Evolutionary conservation across 352 stramenopile species (phyloP).

Genomic region (Discostella stelligera): DNA sequence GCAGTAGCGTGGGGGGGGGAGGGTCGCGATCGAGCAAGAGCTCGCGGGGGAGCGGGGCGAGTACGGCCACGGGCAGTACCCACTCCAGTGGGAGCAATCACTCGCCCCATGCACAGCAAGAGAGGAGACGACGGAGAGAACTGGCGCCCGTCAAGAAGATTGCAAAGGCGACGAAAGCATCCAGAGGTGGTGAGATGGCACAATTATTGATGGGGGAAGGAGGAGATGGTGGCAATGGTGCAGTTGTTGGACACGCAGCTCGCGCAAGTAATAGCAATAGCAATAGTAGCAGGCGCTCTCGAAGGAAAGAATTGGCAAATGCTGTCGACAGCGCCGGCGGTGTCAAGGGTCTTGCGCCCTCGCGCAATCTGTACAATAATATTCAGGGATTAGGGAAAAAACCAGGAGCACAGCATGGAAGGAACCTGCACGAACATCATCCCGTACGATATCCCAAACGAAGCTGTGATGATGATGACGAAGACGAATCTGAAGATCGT

Average conservation of each 20-base stretch:
- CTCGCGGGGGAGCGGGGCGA: background rate
- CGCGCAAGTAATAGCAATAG: too few species aligned
- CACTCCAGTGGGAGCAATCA: background rate
- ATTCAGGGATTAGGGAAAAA: background rate
- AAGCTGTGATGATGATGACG: background rate
- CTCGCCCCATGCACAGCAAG: background rate
- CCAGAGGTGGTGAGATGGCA: background rate
- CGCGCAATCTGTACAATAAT: constrained; percentile 2
- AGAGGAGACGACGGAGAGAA: constrained; percentile 1
- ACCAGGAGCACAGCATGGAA: background rate
- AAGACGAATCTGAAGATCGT: background rate
- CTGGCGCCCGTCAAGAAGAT: background rate
- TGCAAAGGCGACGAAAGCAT: background rate
- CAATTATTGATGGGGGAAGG: background rate
- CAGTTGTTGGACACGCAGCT: too few species aligned
- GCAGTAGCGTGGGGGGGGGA: too few species aligned
- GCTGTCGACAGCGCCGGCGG: background rate
- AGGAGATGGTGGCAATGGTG: too few species aligned
- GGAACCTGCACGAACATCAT: constrained; percentile 1
- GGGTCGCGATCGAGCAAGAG: background rate
- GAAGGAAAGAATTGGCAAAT: background rate
- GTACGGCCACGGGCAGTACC: background rate
- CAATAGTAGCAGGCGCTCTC: background rate
- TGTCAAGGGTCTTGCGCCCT: background rate
- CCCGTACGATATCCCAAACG: background rate